phyloP scores from a whole-genome alignment of 257 asterid species.

The Penstemon newberryi region DNA sequence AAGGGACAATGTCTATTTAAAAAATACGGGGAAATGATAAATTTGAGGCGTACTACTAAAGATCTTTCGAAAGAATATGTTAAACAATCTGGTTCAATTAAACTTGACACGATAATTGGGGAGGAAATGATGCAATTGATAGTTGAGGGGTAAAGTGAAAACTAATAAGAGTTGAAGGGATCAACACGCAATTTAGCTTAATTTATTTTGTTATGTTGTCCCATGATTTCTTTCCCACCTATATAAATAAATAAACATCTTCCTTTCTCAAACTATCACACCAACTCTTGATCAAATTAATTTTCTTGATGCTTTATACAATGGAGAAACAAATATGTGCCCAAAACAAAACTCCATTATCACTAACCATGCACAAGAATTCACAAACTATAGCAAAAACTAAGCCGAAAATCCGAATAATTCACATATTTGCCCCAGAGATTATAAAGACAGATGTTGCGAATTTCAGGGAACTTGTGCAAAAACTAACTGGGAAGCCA shows the following conservation, averaged over 20 bases:
- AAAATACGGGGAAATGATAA: no score
- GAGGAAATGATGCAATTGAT: no score
- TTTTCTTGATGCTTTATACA: neutral
- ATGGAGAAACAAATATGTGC: slow-evolving; percentile 39
- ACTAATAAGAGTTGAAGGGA: neutral
- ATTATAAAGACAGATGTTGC: slow-evolving; percentile 77
- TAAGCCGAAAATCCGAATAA: slow-evolving; percentile 77
- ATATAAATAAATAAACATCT: slow-evolving; percentile 26
- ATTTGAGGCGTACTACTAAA: no score
- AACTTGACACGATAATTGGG: no score
- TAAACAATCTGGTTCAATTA: no score
- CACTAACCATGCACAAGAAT: slow-evolving; percentile 48
- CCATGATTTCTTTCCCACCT: slow-evolving; percentile 15
- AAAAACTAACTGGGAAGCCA: slow-evolving; percentile 90
- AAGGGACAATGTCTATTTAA: no score
- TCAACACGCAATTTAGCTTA: no score
- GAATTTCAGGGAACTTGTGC: slow-evolving; percentile 78
- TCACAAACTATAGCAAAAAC: slow-evolving; percentile 59
- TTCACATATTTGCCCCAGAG: slow-evolving; percentile 92
- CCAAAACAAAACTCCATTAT: slow-evolving; percentile 39
- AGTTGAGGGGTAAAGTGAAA: neutral
- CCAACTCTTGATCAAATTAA: slow-evolving; percentile 30
- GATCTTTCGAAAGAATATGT: no score
- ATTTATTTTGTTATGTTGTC: slow-evolving; percentile 1
- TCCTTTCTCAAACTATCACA: slow-evolving; percentile 30